Conservation (phyloP, 2,329 filamentous ascomycete genomes). For the Fusarium sp. region DNA sequence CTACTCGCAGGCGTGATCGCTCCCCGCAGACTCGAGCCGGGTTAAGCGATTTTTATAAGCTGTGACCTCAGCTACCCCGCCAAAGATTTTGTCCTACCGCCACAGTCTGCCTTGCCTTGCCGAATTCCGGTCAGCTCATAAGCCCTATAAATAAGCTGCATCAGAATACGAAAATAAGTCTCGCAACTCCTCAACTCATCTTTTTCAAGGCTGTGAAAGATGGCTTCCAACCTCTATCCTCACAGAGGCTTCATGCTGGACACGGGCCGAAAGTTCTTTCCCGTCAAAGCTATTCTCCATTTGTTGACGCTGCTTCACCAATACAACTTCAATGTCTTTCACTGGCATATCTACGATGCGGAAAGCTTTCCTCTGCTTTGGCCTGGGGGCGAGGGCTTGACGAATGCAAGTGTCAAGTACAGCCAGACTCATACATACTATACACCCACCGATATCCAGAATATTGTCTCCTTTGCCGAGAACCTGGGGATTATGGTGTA, state of each 20-base stretch:
- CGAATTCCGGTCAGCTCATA: not conserved
- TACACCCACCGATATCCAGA: not conserved
- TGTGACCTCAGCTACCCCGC: not conserved
- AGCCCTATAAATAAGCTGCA: not conserved
- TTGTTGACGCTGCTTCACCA: not conserved
- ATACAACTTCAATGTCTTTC: slow-evolving; percentile 19
- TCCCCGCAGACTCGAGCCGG: rapidly evolving
- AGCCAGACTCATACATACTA: not conserved
- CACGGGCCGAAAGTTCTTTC: slow-evolving; percentile 14
- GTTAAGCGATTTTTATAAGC: not conserved
- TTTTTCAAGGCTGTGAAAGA: not conserved
- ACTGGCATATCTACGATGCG: slow-evolving; percentile 20
- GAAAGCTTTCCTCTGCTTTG: slow-evolving; percentile 7
- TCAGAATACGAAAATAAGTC: not conserved
- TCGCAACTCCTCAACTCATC: rapidly evolving
- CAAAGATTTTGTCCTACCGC: not conserved
- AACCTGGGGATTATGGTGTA: not conserved
- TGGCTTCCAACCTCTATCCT: not conserved
- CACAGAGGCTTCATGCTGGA: slow-evolving; percentile 17
- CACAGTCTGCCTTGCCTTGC: not conserved
- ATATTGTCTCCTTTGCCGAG: not conserved
- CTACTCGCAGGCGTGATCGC: not conserved
- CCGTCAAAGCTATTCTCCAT: not conserved
- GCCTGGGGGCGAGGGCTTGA: not conserved
- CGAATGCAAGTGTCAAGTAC: not conserved